Conservation (phyloP, 2,329 filamentous ascomycete genomes). For the Sarocladium kiliense region DNA sequence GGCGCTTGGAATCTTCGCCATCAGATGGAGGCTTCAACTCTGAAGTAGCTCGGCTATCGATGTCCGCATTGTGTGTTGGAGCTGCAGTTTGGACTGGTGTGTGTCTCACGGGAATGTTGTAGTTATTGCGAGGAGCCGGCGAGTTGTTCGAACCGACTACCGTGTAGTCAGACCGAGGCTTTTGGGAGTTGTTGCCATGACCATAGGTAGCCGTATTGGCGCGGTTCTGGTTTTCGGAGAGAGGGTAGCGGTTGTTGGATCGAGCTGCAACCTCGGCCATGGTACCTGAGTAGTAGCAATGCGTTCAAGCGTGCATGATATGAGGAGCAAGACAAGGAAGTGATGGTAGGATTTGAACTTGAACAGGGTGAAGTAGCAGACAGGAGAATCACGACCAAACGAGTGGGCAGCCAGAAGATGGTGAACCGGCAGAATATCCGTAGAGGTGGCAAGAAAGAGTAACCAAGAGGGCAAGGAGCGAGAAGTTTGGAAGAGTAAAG, state of each 20-base stretch:
- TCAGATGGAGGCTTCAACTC: conserved; percentile 23
- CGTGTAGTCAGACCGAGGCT: conserved; percentile 17
- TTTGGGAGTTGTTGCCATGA: conserved; percentile 21
- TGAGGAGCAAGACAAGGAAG: background rate
- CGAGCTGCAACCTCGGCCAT: conserved; percentile 28
- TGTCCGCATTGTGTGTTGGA: conserved; percentile 10
- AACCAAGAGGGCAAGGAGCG: background rate
- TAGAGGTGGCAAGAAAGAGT: conserved; percentile 3
- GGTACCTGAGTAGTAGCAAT: conserved; percentile 10
- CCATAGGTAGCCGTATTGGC: conserved; percentile 35
- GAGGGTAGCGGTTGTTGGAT: conserved; percentile 30
- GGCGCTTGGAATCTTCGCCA: conserved; percentile 28
- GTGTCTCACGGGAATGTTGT: conserved; percentile 10
- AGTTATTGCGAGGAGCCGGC: conserved; percentile 15
- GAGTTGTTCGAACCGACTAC: conserved; percentile 11
- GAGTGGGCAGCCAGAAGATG: conserved; percentile 4
- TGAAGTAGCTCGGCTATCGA: conserved; percentile 17
- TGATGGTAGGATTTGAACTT: conserved; percentile 5
- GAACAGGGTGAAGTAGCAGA: background rate
- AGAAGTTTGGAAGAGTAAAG: background rate
- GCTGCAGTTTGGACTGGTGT: background rate
- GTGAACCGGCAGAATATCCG: background rate
- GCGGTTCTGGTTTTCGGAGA: conserved; percentile 43
- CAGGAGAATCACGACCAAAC: conserved; percentile 3
- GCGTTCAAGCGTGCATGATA: conserved; percentile 8